phyloP scores from a whole-genome alignment of 257 asterid species.

The Ilex aquifolium region DNA sequence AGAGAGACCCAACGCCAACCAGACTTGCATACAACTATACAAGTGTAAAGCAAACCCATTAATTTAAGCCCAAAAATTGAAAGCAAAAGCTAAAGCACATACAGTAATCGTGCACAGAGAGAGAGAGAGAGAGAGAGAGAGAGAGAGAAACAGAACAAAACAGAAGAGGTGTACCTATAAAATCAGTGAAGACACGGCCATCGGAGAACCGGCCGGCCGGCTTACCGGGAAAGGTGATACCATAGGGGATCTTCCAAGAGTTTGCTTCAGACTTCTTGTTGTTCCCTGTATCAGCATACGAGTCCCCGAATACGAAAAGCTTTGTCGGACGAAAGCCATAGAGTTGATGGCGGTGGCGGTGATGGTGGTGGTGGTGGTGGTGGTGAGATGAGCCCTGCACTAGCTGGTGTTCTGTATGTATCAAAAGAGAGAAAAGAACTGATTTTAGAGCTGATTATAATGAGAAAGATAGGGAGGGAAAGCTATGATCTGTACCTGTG shows the following conservation, averaged over 20 bases:
- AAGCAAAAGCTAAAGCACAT: slow-evolving; percentile 37
- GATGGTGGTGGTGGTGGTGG: not conserved
- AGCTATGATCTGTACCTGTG: slow-evolving; percentile 24
- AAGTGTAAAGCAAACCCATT: slow-evolving; percentile 4
- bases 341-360: slow-evolving; percentile 13
- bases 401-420: not conserved
- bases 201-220: slow-evolving; percentile 92
- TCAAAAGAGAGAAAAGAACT: too few relatives aligned
- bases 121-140: not conserved
- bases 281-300: slow-evolving; percentile 91
- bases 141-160: not conserved
- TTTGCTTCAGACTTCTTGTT: slow-evolving; percentile 35
- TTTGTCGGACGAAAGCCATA: slow-evolving; percentile 32
- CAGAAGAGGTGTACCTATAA: slow-evolving; percentile 36
- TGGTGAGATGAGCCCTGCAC: slow-evolving; percentile 15
- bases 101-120: slow-evolving; percentile 17
- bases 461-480: too few relatives aligned
- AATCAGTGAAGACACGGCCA: slow-evolving; percentile 89
- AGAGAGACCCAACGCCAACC: not conserved
- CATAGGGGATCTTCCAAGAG: slow-evolving; percentile 80
- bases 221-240: slow-evolving; percentile 82
- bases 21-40: not conserved
- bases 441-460: too few relatives aligned
- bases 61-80: slow-evolving; percentile 13
- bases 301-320: slow-evolving; percentile 87